Percentiles rank a stretch among this genome's conserved stretches.
These are phyloP conservation scores for Candida vaughaniae DNA, from an alignment of 805 yeast genomes.

Conservation along the genomic window DNA sequence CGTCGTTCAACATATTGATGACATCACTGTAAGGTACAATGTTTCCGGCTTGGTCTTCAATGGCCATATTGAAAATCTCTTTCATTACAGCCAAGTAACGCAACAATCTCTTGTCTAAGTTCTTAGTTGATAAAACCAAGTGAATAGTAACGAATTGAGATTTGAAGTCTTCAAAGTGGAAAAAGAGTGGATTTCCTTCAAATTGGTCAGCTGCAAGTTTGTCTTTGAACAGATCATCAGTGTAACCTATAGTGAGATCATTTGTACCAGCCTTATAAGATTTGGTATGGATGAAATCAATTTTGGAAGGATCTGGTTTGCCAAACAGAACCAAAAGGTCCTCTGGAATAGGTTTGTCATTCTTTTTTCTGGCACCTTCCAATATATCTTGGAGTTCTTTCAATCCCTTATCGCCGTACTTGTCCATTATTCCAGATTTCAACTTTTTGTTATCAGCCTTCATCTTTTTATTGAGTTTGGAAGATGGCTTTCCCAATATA, in stretches of 20 bases:
- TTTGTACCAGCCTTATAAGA: slow-evolving; percentile 62
- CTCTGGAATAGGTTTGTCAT: slow-evolving; percentile 77
- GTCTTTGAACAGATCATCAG: slow-evolving; percentile 21
- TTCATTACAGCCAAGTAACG: slow-evolving; percentile 64
- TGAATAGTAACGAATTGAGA: slow-evolving; percentile 77
- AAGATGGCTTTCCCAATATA: slow-evolving; percentile 72
- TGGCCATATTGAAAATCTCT: slow-evolving; percentile 71
- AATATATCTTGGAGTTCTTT: slow-evolving; percentile 49
- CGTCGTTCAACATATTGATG: slow-evolving; percentile 68
- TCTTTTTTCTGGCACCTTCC: slow-evolving; percentile 60
- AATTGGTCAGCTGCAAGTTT: slow-evolving; percentile 32
- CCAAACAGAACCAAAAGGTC: slow-evolving; percentile 59
- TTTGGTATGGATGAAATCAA: slow-evolving; percentile 66
- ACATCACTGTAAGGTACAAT: slow-evolving; percentile 70
- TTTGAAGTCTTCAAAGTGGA: slow-evolving; percentile 76
- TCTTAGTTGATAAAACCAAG: slow-evolving; percentile 56
- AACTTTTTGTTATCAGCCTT: slow-evolving; percentile 53
- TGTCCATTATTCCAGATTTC: slow-evolving; percentile 46
- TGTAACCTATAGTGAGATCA: slow-evolving; percentile 29
- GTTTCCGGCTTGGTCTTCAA: slow-evolving; percentile 50
- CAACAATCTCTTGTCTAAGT: slow-evolving; percentile 50
- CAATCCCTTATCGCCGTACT: slow-evolving; percentile 62
- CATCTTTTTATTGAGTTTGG: slow-evolving; percentile 49
- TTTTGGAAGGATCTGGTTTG: slow-evolving; percentile 71
- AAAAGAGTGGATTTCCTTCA: slow-evolving; percentile 51